phyloP scores from a whole-genome alignment of 2,329 filamentous ascomycete species.

The Setomelanomma holmii region DNA sequence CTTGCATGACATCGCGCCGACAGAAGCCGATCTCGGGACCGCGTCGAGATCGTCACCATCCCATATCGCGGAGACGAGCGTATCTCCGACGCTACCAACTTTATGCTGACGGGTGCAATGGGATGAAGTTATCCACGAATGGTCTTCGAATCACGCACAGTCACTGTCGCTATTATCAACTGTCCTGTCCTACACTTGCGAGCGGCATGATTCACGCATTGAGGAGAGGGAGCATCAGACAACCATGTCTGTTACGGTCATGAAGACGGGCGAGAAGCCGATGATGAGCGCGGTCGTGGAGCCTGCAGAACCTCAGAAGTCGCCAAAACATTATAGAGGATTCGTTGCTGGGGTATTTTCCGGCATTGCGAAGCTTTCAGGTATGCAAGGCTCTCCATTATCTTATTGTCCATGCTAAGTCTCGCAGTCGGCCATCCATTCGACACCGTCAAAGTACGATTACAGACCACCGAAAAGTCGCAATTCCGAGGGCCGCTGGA shows the following conservation, averaged over 20 bases:
- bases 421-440: slow-evolving; percentile 72
- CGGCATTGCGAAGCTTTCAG: slow-evolving; percentile 86
- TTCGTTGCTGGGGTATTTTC: slow-evolving; percentile 97
- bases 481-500: slow-evolving; percentile 88
- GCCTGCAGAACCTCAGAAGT: slow-evolving; percentile 32
- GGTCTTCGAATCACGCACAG: neutral
- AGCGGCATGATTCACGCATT: slow-evolving; percentile 32
- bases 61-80: slow-evolving; percentile 40
- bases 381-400: slow-evolving; percentile 57
- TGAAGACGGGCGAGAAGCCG: slow-evolving; percentile 39
- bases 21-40: slow-evolving; percentile 33
- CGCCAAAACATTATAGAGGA: slow-evolving; percentile 78
- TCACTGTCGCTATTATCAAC: no score
- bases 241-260: slow-evolving; percentile 45
- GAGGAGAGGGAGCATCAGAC: slow-evolving; percentile 12
- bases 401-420: neutral
- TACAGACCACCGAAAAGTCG: slow-evolving; percentile 80
- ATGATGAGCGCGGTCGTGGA: slow-evolving; percentile 33
- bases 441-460: slow-evolving; percentile 94
- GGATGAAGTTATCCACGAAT: neutral
- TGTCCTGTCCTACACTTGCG: neutral
- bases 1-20: slow-evolving; percentile 3
- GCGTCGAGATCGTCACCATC: slow-evolving; percentile 41
- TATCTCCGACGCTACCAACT: slow-evolving; percentile 30
- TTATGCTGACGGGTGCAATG: slow-evolving; percentile 13